Conservation (phyloP, 306 rosid species). For the Castanopsis chinensis region DNA sequence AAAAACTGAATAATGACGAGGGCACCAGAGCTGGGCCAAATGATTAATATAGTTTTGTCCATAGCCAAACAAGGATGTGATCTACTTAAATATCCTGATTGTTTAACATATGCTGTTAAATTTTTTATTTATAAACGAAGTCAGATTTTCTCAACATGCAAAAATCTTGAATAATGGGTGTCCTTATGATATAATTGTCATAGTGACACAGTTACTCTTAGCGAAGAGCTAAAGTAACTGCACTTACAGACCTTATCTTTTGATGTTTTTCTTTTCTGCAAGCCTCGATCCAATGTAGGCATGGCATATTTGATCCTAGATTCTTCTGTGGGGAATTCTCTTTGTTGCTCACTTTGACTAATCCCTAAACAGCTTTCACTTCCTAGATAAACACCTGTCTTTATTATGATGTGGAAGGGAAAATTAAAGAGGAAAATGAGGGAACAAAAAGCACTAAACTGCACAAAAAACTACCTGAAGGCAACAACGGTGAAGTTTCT, state of each 20-base stretch:
- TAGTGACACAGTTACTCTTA: neutral
- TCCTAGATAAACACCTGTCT: conserved; percentile 29
- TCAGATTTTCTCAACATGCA: neutral
- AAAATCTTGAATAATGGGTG: neutral
- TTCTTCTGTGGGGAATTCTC: conserved; percentile 27
- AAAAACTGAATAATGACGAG: neutral
- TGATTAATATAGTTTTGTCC: neutral
- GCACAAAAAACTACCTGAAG: conserved; percentile 43
- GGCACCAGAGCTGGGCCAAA: neutral
- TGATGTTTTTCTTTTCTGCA: conserved; percentile 39
- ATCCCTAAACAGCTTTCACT: conserved; percentile 25
- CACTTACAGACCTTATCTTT: conserved; percentile 49
- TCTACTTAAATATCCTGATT: neutral
- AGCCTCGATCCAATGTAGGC: conserved; percentile 36
- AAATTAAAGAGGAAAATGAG: conserved; percentile 7
- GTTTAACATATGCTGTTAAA: neutral
- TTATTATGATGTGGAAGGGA: conserved; percentile 20
- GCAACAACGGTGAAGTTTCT: conserved; percentile 31
- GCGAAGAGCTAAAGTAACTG: conserved; percentile 2
- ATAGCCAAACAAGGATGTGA: neutral
- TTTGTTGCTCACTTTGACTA: conserved; percentile 17
- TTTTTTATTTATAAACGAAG: neutral
- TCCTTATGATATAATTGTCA: neutral
- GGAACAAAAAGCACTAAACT: conserved; percentile 1
- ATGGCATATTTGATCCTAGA: conserved; percentile 10